Evolutionary conservation across 495 filamentous ascomycete genomes (phyloP), one percentile per base, ranked within the genome.

Genomic region (Penicillium simplicissimum): DNA sequence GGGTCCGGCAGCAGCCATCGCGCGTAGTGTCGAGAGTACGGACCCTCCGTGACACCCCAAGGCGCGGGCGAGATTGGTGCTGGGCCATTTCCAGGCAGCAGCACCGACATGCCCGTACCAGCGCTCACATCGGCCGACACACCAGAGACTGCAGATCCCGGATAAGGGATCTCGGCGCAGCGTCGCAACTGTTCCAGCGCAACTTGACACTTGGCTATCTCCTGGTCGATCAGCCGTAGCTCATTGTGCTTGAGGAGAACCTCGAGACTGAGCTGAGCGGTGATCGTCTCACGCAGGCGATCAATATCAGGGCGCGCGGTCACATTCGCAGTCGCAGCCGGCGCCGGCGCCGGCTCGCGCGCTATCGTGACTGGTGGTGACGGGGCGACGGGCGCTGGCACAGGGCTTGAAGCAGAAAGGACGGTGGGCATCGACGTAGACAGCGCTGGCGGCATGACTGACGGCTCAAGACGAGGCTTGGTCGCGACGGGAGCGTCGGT

Each of bases 221-320:
- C 93, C 75, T 97, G 93, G 72, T 98, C 91, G 74, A 98, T 96
- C 59, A 96, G 81, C 15, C 92, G 90, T 28, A 97, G 77, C 77
- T 98, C 95, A 63, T 93, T 85, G 71, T 98, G 95, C 79, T 97
- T 98, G 65, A 96, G 76, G 57, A 97, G 78, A 43, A 98, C 93
- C 76, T 98, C 92, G 60, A 96, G 85, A 66, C 90, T 88, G 73
- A 98, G 87, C 74, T 97, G 91, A 42, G 89, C 84, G 66, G 92
- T 88, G 66, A 97, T 88, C 9, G 82, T 86, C 42, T 95, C 87
- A 64, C 85, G 87, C 56, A 91, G 78, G 45, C 59, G 67, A 40
- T 75, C 70, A 35, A 73, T 62, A 56, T 75, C 67, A 37, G 75
- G 65, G 13, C 72, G 62, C 53, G 6, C 47, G 13, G 17, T 21